phyloP scores from a whole-genome alignment of 2,329 filamentous ascomycete genomes.

The Aspergillus japonicus region DNA sequence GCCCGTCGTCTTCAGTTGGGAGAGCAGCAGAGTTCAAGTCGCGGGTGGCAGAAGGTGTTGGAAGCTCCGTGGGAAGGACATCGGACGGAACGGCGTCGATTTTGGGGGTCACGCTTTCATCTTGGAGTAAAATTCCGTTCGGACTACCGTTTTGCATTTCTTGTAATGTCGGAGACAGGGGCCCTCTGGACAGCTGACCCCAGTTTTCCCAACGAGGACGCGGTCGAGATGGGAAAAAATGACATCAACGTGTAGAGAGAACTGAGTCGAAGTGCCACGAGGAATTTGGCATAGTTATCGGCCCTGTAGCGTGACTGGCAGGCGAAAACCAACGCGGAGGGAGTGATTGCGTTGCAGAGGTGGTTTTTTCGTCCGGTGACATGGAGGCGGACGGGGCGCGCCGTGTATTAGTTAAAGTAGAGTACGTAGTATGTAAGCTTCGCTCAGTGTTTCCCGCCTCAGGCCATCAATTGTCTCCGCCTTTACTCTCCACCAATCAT shows the following conservation, averaged over 20 bases:
- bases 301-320: conserved; percentile 40
- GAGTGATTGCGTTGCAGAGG: conserved; percentile 37
- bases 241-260: conserved; percentile 42
- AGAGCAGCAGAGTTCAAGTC: conserved; percentile 29
- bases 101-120: conserved; percentile 39
- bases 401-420: conserved; percentile 17
- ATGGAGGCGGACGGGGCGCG: conserved; percentile 20
- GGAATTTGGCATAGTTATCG: conserved; percentile 48
- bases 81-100: conserved; percentile 24
- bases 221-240: conserved; percentile 34
- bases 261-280: conserved; percentile 32
- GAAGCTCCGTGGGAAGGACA: conserved; percentile 20
- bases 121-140: conserved; percentile 41
- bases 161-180: conserved; percentile 44
- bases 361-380: conserved; percentile 43
- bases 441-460: conserved; percentile 17
- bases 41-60: conserved; percentile 22
- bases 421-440: conserved; percentile 24
- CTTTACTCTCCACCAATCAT: conserved; percentile 16
- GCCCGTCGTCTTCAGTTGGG: conserved; percentile 28
- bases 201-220: conserved; percentile 47
- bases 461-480: conserved; percentile 15
- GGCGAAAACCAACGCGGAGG: conserved; percentile 32
- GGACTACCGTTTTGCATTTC: conserved; percentile 49
- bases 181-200: conserved; percentile 43